Percentiles rank a stretch among this genome's conserved stretches.
Conservation (phyloP, 306 rosid genomes). For the Geum urbanum region DNA sequence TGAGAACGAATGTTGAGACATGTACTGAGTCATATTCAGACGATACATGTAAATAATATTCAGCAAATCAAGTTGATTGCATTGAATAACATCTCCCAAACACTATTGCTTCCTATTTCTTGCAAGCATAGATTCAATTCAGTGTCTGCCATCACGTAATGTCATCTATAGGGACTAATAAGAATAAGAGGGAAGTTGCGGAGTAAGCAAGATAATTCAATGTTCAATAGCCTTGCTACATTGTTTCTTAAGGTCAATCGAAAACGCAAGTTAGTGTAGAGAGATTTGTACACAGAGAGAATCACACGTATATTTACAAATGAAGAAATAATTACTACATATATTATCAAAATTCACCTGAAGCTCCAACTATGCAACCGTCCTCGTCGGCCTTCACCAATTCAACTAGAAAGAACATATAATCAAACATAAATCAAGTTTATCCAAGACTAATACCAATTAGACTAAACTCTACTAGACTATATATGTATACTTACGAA, state of each 20-base stretch:
- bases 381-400: constrained; percentile 69
- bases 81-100: not conserved
- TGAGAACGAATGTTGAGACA: not conserved
- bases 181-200: not conserved
- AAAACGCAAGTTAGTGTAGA: not conserved
- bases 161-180: not conserved
- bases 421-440: no score
- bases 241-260: not conserved
- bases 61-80: not conserved
- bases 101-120: not conserved
- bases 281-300: not conserved
- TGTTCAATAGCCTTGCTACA: not conserved
- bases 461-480: constrained; percentile 14
- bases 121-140: not conserved
- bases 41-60: not conserved
- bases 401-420: not conserved
- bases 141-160: not conserved
- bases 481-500: constrained; percentile 46
- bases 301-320: not conserved
- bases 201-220: no score
- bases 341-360: constrained; percentile 53
- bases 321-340: no score
- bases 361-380: constrained; percentile 70
- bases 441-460: no score
- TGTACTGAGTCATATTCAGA: not conserved